phyloP scores from a whole-genome alignment of 176 grass and related monocot genomes.

The Leersia perrieri region DNA sequence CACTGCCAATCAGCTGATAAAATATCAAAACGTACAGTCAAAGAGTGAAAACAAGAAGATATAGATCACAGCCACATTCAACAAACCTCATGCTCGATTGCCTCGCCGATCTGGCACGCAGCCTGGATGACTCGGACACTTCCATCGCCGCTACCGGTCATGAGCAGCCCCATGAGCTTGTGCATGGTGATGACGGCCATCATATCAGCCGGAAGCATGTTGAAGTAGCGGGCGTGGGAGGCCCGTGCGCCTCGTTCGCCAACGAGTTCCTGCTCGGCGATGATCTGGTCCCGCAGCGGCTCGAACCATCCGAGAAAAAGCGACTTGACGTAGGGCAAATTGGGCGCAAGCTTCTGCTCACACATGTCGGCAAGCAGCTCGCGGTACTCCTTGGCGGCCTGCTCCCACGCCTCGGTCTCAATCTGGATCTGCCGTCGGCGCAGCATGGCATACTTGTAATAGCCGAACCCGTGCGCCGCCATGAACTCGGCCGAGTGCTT shows the following conservation, averaged over 20 bases:
- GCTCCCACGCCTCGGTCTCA: conserved; percentile 96
- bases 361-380: conserved; percentile 89
- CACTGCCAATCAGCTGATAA: background rate
- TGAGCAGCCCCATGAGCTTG: conserved; percentile 92
- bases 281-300: conserved; percentile 69
- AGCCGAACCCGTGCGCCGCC: conserved; percentile 37
- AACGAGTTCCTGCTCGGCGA: conserved; percentile 56
- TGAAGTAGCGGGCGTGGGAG: conserved; percentile 41
- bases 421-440: conserved; percentile 68
- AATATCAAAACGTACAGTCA: background rate
- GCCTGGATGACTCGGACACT: conserved; percentile 72
- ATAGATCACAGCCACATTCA: background rate
- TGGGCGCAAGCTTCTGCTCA: conserved; percentile 81
- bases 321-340: conserved; percentile 89
- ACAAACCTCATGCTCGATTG: conserved; percentile 87
- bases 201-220: conserved; percentile 75
- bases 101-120: conserved; percentile 58
- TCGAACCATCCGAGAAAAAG: conserved; percentile 96
- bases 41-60: conserved; percentile 19
- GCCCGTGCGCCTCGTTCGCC: background rate
- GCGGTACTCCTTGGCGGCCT: conserved; percentile 84
- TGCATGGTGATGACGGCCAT: conserved; percentile 99
- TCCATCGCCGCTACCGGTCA: conserved; percentile 59
- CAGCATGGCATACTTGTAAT: conserved; percentile 46
- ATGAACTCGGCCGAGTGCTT: background rate